These are phyloP conservation scores for Penicillium sp. DNA, from an alignment of 2,329 filamentous ascomycete genomes.

Conservation along the genomic window DNA sequence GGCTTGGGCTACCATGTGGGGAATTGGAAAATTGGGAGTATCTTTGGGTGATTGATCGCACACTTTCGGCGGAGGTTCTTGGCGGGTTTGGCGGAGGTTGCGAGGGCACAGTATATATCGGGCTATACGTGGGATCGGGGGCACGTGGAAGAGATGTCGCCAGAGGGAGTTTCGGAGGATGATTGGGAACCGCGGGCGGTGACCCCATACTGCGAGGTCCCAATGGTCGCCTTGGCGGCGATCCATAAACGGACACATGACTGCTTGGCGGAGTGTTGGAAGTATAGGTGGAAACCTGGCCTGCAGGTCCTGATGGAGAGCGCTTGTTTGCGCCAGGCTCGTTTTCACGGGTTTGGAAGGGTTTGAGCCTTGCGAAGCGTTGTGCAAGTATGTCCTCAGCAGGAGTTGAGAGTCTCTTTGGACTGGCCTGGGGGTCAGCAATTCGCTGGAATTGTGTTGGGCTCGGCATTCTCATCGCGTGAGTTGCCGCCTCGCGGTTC, in stretches of 20 bases:
- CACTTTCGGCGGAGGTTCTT: constrained; percentile 43
- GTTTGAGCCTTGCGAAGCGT: constrained; percentile 43
- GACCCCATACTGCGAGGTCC: constrained; percentile 47
- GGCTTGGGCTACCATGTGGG: constrained; percentile 36
- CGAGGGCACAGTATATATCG: constrained; percentile 42
- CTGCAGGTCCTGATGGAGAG: constrained; percentile 14
- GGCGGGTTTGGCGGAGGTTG: constrained; percentile 40
- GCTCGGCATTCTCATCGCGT: constrained; percentile 41
- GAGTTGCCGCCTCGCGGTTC: constrained; percentile 16
- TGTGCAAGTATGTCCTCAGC: constrained; percentile 40
- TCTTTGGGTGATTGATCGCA: constrained; percentile 38
- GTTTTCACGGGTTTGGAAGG: constrained; percentile 17
- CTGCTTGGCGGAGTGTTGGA: constrained; percentile 8
- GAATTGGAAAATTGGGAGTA: constrained; percentile 37
- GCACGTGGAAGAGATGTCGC: constrained; percentile 46
- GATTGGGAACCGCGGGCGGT: constrained; percentile 32
- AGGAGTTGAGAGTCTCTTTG: constrained; percentile 28
- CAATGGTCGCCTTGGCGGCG: constrained; percentile 33
- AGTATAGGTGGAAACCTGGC: constrained; percentile 16
- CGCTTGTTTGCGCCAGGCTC: not conserved
- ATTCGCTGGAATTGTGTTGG: constrained; percentile 38
- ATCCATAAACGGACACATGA: constrained; percentile 18
- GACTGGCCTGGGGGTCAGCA: constrained; percentile 21
- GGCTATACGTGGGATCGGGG: constrained; percentile 51
- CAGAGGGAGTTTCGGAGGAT: constrained; percentile 46